Conservation (phyloP, 345 rosid species). For the Cochlearia excelsa region DNA sequence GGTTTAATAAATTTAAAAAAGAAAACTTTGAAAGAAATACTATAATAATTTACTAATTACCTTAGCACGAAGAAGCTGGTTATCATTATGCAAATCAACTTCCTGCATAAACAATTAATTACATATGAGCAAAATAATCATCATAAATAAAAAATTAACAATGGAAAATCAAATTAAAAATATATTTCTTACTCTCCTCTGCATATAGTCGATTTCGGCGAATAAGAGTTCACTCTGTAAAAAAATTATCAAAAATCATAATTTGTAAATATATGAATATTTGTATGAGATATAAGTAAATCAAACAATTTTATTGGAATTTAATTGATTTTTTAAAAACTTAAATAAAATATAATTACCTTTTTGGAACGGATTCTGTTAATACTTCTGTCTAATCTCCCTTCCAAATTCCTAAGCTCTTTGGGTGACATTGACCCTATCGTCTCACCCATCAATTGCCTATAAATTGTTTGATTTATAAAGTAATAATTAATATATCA, state of each 20-base stretch:
- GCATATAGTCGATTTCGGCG: slow-evolving; percentile 93
- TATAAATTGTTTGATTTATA: too few relatives aligned
- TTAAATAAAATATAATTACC: slow-evolving; percentile 36
- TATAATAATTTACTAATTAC: slow-evolving; percentile 36
- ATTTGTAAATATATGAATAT: not conserved
- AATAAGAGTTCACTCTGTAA: slow-evolving; percentile 78
- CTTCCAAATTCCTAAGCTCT: slow-evolving; percentile 70
- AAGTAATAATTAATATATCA: not conserved
- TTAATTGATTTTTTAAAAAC: not conserved
- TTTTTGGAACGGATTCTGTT: slow-evolving; percentile 84
- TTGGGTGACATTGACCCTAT: slow-evolving; percentile 47
- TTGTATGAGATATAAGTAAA: not conserved
- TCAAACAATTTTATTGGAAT: not conserved
- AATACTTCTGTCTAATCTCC: slow-evolving; percentile 70
- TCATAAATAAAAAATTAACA: not conserved
- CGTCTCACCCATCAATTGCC: slow-evolving; percentile 84
- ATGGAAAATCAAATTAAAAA: not conserved
- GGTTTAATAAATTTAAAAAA: too few relatives aligned
- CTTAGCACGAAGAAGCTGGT: slow-evolving; percentile 95
- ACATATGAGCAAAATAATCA: slow-evolving; percentile 17
- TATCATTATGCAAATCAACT: slow-evolving; percentile 86
- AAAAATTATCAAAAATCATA: not conserved
- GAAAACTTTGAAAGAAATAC: too few relatives aligned
- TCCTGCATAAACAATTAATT: slow-evolving; percentile 46
- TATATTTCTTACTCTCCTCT: slow-evolving; percentile 61